These are phyloP conservation scores for Exophiala sp. DNA, from an alignment of 2,329 filamentous ascomycete genomes.

Conservation along the genomic window DNA sequence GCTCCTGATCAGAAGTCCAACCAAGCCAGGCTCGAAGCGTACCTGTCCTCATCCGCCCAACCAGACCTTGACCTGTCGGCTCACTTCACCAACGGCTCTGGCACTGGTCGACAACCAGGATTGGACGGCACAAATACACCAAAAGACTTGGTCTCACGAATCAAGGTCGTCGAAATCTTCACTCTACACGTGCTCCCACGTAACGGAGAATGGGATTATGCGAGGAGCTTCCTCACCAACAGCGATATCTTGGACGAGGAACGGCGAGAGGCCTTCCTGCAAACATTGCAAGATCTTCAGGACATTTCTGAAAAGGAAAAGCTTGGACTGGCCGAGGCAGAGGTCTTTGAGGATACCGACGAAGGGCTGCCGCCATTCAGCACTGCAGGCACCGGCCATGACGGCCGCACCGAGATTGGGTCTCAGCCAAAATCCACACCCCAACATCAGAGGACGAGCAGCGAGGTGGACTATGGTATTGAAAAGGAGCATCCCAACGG, in stretches of 20 bases:
- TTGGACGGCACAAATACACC: constrained; percentile 70
- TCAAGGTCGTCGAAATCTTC: constrained; percentile 92
- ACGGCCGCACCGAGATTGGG: not conserved
- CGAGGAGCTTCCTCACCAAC: constrained; percentile 79
- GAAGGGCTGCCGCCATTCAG: constrained; percentile 58
- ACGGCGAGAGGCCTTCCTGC: constrained; percentile 77
- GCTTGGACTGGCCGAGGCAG: constrained; percentile 14
- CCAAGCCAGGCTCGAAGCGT: constrained; percentile 81
- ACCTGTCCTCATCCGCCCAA: constrained; percentile 69
- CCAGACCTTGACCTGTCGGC: constrained; percentile 61
- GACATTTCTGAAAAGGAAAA: constrained; percentile 61
- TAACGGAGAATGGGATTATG: constrained; percentile 95
- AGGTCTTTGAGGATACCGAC: constrained; percentile 38
- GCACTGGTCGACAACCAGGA: constrained; percentile 36
- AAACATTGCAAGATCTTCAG: constrained; percentile 74
- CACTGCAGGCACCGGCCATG: constrained; percentile 41
- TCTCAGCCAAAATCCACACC: constrained; percentile 36
- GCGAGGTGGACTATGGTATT: constrained; percentile 64
- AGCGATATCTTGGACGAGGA: constrained; percentile 89
- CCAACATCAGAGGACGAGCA: constrained; percentile 50
- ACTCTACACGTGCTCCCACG: constrained; percentile 88
- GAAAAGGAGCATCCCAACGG: constrained; percentile 47
- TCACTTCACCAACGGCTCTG: constrained; percentile 47
- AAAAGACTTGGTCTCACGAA: constrained; percentile 71
- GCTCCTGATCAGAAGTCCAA: constrained; percentile 76